These are phyloP conservation scores for Sungouiozyma intestinalis DNA, from an alignment of 805 yeast species.

Conservation along the genomic window DNA sequence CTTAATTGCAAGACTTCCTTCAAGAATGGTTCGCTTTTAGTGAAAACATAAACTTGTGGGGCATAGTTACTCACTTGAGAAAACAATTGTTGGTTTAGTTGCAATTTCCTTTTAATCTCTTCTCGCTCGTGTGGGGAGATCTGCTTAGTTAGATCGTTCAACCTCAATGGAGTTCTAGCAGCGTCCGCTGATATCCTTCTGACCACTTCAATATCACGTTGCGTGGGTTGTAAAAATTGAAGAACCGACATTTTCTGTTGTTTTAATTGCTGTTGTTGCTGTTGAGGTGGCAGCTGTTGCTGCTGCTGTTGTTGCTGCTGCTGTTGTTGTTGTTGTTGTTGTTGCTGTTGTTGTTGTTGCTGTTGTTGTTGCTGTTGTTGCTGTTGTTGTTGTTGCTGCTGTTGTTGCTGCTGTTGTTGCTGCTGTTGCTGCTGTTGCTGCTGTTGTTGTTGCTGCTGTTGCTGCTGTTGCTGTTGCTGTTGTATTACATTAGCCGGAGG, in stretches of 20 bases:
- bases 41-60: constrained; percentile 66
- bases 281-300: constrained; percentile 8
- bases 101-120: constrained; percentile 44
- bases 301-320: constrained; percentile 11
- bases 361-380: constrained; percentile 20
- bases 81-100: constrained; percentile 40
- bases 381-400: constrained; percentile 6
- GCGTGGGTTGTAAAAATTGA: constrained; percentile 35
- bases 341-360: constrained; percentile 7
- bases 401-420: constrained; percentile 11
- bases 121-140: constrained; percentile 57
- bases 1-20: constrained; percentile 68
- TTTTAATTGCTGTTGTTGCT: constrained; percentile 7
- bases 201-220: constrained; percentile 52
- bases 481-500: constrained; percentile 1
- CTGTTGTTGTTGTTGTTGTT: constrained; percentile 8
- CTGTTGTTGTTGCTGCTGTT: constrained; percentile 7
- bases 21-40: constrained; percentile 67
- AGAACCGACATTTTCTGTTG: constrained; percentile 16
- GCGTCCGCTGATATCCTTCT: constrained; percentile 61
- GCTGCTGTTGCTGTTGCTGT: background rate
- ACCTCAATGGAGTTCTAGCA: constrained; percentile 49
- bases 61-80: constrained; percentile 64
- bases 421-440: constrained; percentile 5
- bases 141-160: constrained; percentile 54